A percentile compares a stretch with the other conserved stretches of the same genome.
Conservation (phyloP, 2,329 filamentous ascomycete species). For the Sordariomycetes sp. region DNA sequence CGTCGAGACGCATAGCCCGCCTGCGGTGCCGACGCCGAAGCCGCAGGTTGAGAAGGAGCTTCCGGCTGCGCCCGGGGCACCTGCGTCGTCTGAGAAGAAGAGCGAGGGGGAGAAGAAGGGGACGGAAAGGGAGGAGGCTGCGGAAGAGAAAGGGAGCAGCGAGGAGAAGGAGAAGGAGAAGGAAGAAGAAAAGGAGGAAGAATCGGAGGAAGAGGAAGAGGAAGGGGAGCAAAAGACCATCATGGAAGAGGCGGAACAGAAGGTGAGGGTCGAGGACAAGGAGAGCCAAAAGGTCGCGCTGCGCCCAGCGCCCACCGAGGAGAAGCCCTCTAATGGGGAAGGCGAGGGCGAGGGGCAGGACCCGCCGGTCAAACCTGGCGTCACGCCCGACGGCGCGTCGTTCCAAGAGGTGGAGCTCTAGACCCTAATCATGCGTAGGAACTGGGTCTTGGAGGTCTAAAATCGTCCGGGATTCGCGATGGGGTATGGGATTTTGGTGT, state of each 20-base stretch:
- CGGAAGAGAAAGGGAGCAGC: slow-evolving; percentile 3
- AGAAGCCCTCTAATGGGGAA: slow-evolving; percentile 12
- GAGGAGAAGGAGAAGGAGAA: slow-evolving; percentile 7
- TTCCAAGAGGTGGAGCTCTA: slow-evolving; percentile 52
- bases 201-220: slow-evolving; percentile 16
- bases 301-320: slow-evolving; percentile 19
- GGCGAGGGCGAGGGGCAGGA: slow-evolving; percentile 17
- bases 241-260: slow-evolving; percentile 29
- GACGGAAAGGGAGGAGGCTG: slow-evolving; percentile 18
- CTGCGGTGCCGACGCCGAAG: slow-evolving; percentile 11
- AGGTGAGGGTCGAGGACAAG: slow-evolving; percentile 40
- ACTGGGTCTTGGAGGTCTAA: background rate
- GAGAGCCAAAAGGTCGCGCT: slow-evolving; percentile 39
- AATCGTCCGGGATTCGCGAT: background rate
- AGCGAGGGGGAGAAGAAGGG: slow-evolving; percentile 14
- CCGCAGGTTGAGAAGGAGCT: slow-evolving; percentile 19
- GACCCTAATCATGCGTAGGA: background rate
- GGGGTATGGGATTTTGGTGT: background rate
- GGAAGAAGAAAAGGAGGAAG: slow-evolving; percentile 13
- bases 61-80: slow-evolving; percentile 11
- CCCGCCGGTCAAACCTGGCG: slow-evolving; percentile 21
- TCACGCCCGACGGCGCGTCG: slow-evolving; percentile 41
- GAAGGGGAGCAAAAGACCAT: slow-evolving; percentile 21
- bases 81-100: background rate
- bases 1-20: slow-evolving; percentile 21